Conservation (phyloP, 257 asterid species). For the Voacanga thouarsii region DNA sequence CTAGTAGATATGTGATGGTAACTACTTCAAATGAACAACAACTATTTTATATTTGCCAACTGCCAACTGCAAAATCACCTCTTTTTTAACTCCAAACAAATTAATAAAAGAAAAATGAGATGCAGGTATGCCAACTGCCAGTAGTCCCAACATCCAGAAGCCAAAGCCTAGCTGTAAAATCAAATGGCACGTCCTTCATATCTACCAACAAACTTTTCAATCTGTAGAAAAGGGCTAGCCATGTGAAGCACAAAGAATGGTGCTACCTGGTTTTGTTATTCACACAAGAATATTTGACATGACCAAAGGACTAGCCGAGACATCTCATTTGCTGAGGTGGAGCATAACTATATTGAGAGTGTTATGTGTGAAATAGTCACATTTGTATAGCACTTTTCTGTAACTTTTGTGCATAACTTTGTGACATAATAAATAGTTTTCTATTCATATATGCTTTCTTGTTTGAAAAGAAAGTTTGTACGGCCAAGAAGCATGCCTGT, state of each 20-base stretch:
- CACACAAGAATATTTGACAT: conserved; percentile 1
- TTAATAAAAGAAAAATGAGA: not conserved
- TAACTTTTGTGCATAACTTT: no score
- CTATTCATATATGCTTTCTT: no score
- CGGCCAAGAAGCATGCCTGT: no score
- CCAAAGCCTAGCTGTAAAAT: conserved; percentile 26
- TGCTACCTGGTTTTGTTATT: conserved; percentile 25
- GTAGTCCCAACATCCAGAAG: conserved; percentile 16
- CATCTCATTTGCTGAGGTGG: conserved; percentile 5
- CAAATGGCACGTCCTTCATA: conserved; percentile 13
- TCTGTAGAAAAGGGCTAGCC: not conserved
- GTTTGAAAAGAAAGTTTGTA: no score
- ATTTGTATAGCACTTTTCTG: no score
- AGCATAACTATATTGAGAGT: conserved; percentile 21
- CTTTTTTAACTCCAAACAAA: not conserved
- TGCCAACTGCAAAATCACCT: no score
- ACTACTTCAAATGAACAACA: no score
- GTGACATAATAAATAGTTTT: no score
- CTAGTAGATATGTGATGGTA: no score
- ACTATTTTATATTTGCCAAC: no score
- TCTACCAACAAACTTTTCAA: conserved; percentile 6
- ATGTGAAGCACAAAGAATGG: not conserved
- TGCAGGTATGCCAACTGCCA: not conserved
- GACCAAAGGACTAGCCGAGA: conserved; percentile 11
- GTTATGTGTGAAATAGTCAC: no score